Evolutionary conservation across 495 filamentous ascomycete genomes (phyloP).

Genomic region (Parachaetomium inaequale): DNA sequence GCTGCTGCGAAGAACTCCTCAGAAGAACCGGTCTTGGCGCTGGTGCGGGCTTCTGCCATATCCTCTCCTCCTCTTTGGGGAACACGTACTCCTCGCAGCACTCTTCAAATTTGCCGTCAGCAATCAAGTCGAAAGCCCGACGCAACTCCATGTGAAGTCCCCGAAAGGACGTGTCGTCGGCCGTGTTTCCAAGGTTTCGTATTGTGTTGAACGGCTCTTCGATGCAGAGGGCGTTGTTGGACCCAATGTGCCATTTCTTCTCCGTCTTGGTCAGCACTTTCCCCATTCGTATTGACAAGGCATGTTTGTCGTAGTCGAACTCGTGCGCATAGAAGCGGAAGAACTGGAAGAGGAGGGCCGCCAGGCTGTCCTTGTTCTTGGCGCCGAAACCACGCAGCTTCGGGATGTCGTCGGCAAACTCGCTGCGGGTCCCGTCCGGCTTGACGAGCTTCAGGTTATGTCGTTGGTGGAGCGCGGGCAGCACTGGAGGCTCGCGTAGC

Average conservation of each 20-base stretch:
- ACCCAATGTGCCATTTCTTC: slow-evolving; percentile 76
- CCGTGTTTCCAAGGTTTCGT: slow-evolving; percentile 96
- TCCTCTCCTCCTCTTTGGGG: slow-evolving; percentile 75
- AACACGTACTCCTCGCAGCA: slow-evolving; percentile 83
- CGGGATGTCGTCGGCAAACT: slow-evolving; percentile 82
- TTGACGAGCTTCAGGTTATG: slow-evolving; percentile 58
- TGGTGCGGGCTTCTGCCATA: slow-evolving; percentile 66
- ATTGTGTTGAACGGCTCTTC: slow-evolving; percentile 93
- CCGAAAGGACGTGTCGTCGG: slow-evolving; percentile 87
- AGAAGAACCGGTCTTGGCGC: slow-evolving; percentile 46
- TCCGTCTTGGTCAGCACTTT: slow-evolving; percentile 75
- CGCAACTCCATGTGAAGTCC: slow-evolving; percentile 88
- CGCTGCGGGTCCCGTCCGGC: slow-evolving; percentile 60
- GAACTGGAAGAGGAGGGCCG: slow-evolving; percentile 84
- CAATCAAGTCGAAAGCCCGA: slow-evolving; percentile 76
- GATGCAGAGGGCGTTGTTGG: slow-evolving; percentile 83
- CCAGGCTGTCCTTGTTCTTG: slow-evolving; percentile 77
- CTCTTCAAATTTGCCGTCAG: slow-evolving; percentile 68
- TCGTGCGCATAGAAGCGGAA: slow-evolving; percentile 94
- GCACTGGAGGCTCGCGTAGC: slow-evolving; percentile 77
- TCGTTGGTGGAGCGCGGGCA: slow-evolving; percentile 80
- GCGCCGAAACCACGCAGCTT: slow-evolving; percentile 67
- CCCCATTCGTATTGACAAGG: slow-evolving; percentile 84
- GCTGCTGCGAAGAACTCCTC: slow-evolving; percentile 52
- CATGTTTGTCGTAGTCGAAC: slow-evolving; percentile 79